Evolutionary conservation across 1,139 yeast genomes (phyloP), one percentile per base, ranked within the genome.

Genomic region (Suhomyces bribrorum): DNA sequence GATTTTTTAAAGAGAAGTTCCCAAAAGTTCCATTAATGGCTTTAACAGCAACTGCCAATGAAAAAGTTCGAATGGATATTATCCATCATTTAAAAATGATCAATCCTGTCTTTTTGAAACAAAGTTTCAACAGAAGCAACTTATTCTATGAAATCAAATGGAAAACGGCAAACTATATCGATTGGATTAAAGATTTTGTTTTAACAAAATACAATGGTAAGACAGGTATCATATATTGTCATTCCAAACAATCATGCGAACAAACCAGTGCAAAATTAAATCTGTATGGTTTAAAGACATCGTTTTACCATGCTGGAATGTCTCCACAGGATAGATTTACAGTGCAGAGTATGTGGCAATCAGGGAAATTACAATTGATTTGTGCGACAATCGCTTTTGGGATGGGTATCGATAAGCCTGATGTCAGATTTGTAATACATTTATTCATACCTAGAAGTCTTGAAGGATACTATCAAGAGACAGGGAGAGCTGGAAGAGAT

Each of bases 401-500:
- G 23, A 92, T 92, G 97, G 98, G 98, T 37, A 92, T 92, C 43
- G 98, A 92, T 64, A 92, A 92, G 58, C 88, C 97, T 0, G 95
- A 92, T 61, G 98, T 92, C 7, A 66, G 98, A 37, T 90, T 77
- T 68, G 97, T 92, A 3, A 81, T 87, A 35, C 98, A 92, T 62
- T 72, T 84, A 44, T 86, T 90, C n/a, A 68, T 92, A 26, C 97
- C 98, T 0, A 69, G 96, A 54, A 86, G 89, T 34, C 66, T 92
- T 44, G 98, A 92, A 64, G 97, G 97, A 0, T 92, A 92, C 57
- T 92, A 92, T 53, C 98, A 92, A 63, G 98, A 92, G 59, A 89
- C 97, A 1, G 98, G 98, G n/a, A 81, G 98, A 62, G 98, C 97
- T 2, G 98, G 98, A 4, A 78, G 98, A 64, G 98, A 92, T 66